Percentiles rank a stretch among this genome's conserved stretches.
Conservation (phyloP, 305 asterid species). For the Solanum aculeatissimum region DNA sequence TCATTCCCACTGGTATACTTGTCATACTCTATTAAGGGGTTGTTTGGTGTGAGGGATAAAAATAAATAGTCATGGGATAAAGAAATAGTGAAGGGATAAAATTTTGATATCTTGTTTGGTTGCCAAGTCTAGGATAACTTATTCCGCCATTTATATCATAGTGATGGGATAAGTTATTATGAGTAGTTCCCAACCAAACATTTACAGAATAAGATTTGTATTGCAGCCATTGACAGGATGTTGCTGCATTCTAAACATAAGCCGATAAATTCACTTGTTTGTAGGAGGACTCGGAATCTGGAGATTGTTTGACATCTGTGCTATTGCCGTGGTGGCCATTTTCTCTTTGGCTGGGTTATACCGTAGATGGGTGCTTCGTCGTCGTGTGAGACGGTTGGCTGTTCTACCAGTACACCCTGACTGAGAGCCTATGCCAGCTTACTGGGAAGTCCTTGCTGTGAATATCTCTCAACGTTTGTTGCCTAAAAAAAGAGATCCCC, state of each 20-base stretch:
- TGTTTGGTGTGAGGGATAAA: too few relatives aligned
- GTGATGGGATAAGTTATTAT: too few relatives aligned
- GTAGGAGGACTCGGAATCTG: conserved; percentile 49
- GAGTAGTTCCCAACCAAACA: too few relatives aligned
- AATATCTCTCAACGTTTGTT: neutral
- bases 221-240: neutral
- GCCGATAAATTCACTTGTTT: neutral
- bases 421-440: neutral
- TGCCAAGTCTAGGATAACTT: too few relatives aligned
- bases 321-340: conserved; percentile 17
- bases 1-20: conserved; percentile 41
- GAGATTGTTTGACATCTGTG: conserved; percentile 32
- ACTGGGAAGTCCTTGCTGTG: neutral
- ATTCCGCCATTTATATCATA: too few relatives aligned
- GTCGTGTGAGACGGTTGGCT: conserved; percentile 26
- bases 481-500: neutral
- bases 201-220: neutral
- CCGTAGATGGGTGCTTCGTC: conserved; percentile 25
- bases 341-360: conserved; percentile 20
- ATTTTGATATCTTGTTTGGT: too few relatives aligned
- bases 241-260: neutral
- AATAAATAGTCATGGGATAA: too few relatives aligned
- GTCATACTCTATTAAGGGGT: neutral
- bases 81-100: too few relatives aligned
- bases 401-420: neutral